Conservation (phyloP, 768 basidiomycete genomes). For the Amanita fuliginea region DNA sequence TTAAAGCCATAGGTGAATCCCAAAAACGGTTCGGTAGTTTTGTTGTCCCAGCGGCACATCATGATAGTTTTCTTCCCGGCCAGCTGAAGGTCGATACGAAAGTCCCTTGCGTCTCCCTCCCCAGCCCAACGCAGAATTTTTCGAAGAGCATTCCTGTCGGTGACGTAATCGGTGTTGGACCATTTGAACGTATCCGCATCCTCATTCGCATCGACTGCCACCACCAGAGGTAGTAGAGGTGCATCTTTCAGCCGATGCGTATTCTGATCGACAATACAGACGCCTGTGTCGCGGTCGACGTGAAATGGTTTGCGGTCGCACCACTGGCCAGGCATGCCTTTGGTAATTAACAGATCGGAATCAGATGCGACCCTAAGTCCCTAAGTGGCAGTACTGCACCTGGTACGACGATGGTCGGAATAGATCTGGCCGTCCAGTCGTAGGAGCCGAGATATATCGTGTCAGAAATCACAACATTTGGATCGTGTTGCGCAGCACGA, state of each 20-base stretch:
- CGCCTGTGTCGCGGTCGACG: constrained; percentile 43
- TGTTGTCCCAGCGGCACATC: constrained; percentile 3
- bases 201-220: constrained; percentile 39
- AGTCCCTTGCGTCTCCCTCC: constrained; percentile 29
- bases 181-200: constrained; percentile 25
- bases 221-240: constrained; percentile 43
- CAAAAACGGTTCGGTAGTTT: constrained; percentile 12
- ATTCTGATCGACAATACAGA: constrained; percentile 47
- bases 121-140: constrained; percentile 52
- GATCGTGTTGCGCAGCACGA: background rate
- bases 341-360: background rate
- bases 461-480: constrained; percentile 17
- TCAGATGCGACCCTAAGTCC: background rate
- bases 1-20: constrained; percentile 44
- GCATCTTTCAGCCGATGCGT: constrained; percentile 28
- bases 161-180: constrained; percentile 36
- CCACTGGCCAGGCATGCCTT: constrained; percentile 58
- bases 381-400: constrained; percentile 15
- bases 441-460: constrained; percentile 26
- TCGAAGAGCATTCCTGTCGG: constrained; percentile 56
- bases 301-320: constrained; percentile 35
- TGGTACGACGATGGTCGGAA: constrained; percentile 32
- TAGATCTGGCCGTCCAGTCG: constrained; percentile 27
- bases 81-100: constrained; percentile 56
- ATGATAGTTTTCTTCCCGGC: constrained; percentile 15